These are phyloP conservation scores for Trifolium dubium DNA, from an alignment of 306 rosid genomes.

Conservation along the genomic window DNA sequence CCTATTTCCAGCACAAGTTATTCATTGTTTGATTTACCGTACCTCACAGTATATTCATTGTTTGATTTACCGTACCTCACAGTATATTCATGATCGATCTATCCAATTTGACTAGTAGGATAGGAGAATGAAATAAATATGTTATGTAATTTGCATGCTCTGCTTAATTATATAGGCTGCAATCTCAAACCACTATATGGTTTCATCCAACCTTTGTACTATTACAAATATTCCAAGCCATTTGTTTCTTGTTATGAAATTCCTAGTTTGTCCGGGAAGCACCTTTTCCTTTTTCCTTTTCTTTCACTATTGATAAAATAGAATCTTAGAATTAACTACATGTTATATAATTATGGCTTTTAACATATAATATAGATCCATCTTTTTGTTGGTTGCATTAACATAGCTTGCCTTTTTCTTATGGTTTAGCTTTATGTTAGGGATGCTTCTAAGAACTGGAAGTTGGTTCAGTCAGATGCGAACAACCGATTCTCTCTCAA, in stretches of 20 bases:
- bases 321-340: neutral
- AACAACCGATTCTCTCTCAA: slow-evolving; percentile 59
- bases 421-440: slow-evolving; percentile 71
- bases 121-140: neutral
- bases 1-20: slow-evolving; percentile 3
- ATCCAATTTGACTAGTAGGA: neutral
- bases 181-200: neutral
- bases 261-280: neutral
- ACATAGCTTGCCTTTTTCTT: slow-evolving; percentile 33
- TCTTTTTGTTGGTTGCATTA: slow-evolving; percentile 39
- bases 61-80: slow-evolving; percentile 16
- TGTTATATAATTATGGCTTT: slow-evolving; percentile 9
- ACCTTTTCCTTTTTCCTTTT: neutral
- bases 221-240: slow-evolving; percentile 1
- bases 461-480: slow-evolving; percentile 68
- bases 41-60: neutral
- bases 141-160: slow-evolving; percentile 1
- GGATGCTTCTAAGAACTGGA: slow-evolving; percentile 93
- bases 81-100: slow-evolving; percentile 19
- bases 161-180: slow-evolving; percentile 10
- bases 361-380: slow-evolving; percentile 14
- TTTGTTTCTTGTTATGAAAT: slow-evolving; percentile 9
- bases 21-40: slow-evolving; percentile 23
- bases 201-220: slow-evolving; percentile 9
- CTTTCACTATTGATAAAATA: neutral